These are phyloP conservation scores for Dioszegia hungarica DNA, from an alignment of 768 basidiomycete species.

Conservation along the genomic window DNA sequence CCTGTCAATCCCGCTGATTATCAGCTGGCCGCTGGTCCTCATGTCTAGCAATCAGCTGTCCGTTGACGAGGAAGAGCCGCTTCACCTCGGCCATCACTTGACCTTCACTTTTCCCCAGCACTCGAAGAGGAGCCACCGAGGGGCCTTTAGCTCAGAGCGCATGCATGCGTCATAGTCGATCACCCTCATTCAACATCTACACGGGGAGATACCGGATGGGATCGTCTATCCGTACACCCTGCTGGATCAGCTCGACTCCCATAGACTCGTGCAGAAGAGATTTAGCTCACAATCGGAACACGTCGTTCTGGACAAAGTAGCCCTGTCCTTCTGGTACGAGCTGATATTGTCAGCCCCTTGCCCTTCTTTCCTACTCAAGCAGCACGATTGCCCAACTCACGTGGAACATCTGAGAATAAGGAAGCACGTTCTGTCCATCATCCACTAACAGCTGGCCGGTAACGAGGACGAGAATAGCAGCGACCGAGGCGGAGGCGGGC, in stretches of 20 bases:
- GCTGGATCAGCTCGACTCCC: background rate
- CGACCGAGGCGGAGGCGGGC: constrained; percentile 61
- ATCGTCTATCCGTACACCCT: constrained; percentile 6
- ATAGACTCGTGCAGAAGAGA: background rate
- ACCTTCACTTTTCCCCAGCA: too few relatives aligned
- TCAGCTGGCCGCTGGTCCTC: too few relatives aligned
- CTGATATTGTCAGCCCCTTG: constrained; percentile 8
- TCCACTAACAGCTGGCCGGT: constrained; percentile 86
- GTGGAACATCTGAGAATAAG: constrained; percentile 91
- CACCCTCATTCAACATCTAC: too few relatives aligned
- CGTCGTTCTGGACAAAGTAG: constrained; percentile 84
- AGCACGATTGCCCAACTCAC: constrained; percentile 17
- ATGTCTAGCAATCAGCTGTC: too few relatives aligned
- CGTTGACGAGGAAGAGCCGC: too few relatives aligned
- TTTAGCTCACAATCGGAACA: constrained; percentile 65
- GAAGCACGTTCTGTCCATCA: constrained; percentile 69
- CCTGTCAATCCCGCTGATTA: too few relatives aligned
- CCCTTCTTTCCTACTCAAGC: background rate
- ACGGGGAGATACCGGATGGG: too few relatives aligned
- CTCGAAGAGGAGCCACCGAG: too few relatives aligned
- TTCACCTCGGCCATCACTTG: too few relatives aligned
- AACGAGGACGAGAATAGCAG: constrained; percentile 71
- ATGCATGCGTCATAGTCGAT: too few relatives aligned
- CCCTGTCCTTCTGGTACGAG: constrained; percentile 67
- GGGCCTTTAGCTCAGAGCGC: too few relatives aligned